Percentiles rank a stretch among this genome's conserved stretches.
Conservation (phyloP, 1,284 basidiomycete genomes). For the Ustilago sp. region DNA sequence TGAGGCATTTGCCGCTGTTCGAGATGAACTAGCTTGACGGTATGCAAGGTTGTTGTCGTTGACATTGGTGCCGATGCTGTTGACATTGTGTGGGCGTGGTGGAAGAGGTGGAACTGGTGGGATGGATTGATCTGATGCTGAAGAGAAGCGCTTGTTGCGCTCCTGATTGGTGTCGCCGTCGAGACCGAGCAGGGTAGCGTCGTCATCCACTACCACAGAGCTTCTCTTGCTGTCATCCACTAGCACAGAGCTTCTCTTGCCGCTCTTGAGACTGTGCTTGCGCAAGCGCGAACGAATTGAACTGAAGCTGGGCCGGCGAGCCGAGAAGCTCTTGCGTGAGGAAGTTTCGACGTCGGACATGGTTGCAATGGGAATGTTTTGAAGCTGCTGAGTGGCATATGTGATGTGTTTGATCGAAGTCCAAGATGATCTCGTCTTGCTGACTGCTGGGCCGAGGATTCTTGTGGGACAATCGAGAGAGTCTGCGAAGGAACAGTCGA, state of each 20-base stretch:
- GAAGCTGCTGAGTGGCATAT: not conserved
- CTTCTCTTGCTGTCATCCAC: not conserved
- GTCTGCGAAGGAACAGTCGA: not conserved
- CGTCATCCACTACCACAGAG: not conserved
- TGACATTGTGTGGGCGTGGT: conserved; percentile 7
- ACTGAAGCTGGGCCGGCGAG: conserved; percentile 39
- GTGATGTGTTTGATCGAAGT: not conserved
- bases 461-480: not conserved
- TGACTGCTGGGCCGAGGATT: no score
- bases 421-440: not conserved
- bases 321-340: conserved; percentile 32
- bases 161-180: conserved; percentile 10
- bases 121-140: conserved; percentile 26
- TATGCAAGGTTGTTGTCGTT: conserved; percentile 6
- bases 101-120: conserved; percentile 45
- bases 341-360: conserved; percentile 38
- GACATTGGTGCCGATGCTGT: not conserved
- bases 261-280: conserved; percentile 24
- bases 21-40: conserved; percentile 14
- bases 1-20: not conserved
- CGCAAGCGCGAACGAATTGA: conserved; percentile 36
- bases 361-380: not conserved
- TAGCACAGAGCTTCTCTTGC: conserved; percentile 1
- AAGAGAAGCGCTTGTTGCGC: conserved; percentile 35
- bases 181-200: not conserved